Conservation (phyloP, 1,284 basidiomycete genomes). For the Earliella scabrosa region DNA sequence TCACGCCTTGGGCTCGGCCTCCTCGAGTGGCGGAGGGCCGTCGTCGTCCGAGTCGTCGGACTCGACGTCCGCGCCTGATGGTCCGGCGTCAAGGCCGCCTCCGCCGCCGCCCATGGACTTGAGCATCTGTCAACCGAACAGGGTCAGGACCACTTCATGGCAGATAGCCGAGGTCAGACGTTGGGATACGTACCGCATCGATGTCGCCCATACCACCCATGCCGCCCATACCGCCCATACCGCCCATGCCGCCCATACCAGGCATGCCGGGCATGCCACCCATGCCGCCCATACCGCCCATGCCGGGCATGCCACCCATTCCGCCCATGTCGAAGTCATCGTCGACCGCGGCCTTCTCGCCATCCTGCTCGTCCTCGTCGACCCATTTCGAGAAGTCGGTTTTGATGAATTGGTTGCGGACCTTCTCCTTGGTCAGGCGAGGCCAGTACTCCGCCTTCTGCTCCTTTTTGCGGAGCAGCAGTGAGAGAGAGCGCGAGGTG, state of each 20-base stretch:
- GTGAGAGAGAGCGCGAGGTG: constrained; percentile 67
- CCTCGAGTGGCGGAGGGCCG: constrained; percentile 79
- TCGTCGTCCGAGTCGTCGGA: constrained; percentile 63
- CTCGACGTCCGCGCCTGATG: constrained; percentile 43
- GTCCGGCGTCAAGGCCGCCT: constrained; percentile 32
- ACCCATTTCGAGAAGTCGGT: constrained; percentile 94
- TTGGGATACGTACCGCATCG: constrained; percentile 50
- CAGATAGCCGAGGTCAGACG: neutral
- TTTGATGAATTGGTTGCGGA: constrained; percentile 81
- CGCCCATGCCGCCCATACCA: constrained; percentile 53
- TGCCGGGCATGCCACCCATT: constrained; percentile 50
- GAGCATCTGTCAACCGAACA: constrained; percentile 58
- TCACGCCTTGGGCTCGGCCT: constrained; percentile 46
- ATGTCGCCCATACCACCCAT: constrained; percentile 57
- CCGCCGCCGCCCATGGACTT: constrained; percentile 54
- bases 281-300: constrained; percentile 57
- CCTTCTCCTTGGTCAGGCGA: constrained; percentile 86
- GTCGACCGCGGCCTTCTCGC: constrained; percentile 43
- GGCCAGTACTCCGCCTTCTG: constrained; percentile 84
- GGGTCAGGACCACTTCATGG: constrained; percentile 2
- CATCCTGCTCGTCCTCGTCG: constrained; percentile 95
- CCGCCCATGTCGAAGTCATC: constrained; percentile 49
- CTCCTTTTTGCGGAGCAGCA: constrained; percentile 84
- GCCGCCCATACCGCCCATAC: constrained; percentile 49
- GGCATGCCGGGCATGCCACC: constrained; percentile 46